These are phyloP conservation scores for Chrysosporium queenslandicum DNA, from an alignment of 2,329 filamentous ascomycete genomes.

Conservation along the genomic window DNA sequence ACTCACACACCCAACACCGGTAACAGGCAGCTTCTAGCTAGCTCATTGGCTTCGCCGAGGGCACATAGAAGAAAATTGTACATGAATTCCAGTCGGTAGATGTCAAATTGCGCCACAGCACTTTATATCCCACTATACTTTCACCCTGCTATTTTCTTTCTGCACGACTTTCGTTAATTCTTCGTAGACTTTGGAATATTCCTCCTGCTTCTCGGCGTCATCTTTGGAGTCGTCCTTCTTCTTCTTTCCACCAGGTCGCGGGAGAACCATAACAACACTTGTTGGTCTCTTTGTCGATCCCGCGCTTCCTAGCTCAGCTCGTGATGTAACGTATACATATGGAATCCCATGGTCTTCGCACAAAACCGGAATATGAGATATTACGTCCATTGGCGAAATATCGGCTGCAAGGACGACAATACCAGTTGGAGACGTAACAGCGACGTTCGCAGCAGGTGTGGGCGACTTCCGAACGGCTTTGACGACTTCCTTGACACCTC, in stretches of 20 bases:
- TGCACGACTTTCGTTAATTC: slow-evolving; percentile 50
- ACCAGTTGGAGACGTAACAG: slow-evolving; percentile 53
- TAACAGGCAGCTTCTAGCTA: slow-evolving; percentile 11
- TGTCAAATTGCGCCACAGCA: slow-evolving; percentile 18
- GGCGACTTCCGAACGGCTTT: slow-evolving; percentile 93
- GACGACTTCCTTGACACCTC: slow-evolving; percentile 97
- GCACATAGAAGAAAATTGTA: slow-evolving; percentile 20
- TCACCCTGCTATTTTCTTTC: slow-evolving; percentile 50
- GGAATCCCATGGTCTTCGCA: slow-evolving; percentile 98
- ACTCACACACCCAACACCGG: slow-evolving; percentile 7
- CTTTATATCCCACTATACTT: slow-evolving; percentile 33
- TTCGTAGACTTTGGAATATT: slow-evolving; percentile 45
- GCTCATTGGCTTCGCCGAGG: slow-evolving; percentile 16
- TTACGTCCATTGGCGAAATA: slow-evolving; percentile 97
- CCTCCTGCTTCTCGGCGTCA: slow-evolving; percentile 37
- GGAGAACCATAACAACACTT: slow-evolving; percentile 77
- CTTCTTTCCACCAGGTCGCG: slow-evolving; percentile 43
- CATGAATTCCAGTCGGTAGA: slow-evolving; percentile 5
- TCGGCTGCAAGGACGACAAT: slow-evolving; percentile 91
- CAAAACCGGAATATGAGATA: slow-evolving; percentile 92
- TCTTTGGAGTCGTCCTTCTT: slow-evolving; percentile 41
- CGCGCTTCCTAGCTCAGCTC: slow-evolving; percentile 86
- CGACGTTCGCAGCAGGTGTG: slow-evolving; percentile 53
- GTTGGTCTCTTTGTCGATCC: slow-evolving; percentile 94
- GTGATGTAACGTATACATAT: slow-evolving; percentile 87